phyloP scores from a whole-genome alignment of 1,284 basidiomycete species.

The Mixia osmundae region DNA sequence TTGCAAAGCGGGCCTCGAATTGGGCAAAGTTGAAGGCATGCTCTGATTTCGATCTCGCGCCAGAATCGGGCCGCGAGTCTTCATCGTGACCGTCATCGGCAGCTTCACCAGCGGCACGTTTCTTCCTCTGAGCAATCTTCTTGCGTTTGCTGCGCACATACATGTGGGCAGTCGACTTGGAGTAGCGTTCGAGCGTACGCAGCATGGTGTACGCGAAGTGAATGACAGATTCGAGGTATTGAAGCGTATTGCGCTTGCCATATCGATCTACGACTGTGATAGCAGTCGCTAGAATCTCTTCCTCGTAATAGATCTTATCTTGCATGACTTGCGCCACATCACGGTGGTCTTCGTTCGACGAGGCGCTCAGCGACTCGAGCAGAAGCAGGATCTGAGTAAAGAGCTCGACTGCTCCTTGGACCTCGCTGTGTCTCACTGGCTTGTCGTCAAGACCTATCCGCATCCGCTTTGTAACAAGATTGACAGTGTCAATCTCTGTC shows the following conservation, averaged over 20 bases:
- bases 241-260: conserved; percentile 44
- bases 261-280: conserved; percentile 42
- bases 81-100: conserved; percentile 29
- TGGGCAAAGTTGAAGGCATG: conserved; percentile 70
- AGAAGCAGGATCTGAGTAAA: conserved; percentile 37
- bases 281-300: conserved; percentile 66
- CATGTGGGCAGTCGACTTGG: conserved; percentile 43
- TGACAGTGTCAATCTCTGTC: conserved; percentile 57
- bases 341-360: conserved; percentile 33
- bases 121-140: conserved; percentile 30
- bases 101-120: conserved; percentile 5
- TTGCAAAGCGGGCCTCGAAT: conserved; percentile 70
- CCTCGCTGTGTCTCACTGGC: conserved; percentile 76
- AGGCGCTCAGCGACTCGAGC: conserved; percentile 38
- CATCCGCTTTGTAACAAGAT: conserved; percentile 74
- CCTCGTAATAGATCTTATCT: conserved; percentile 76
- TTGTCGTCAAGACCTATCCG: conserved; percentile 65
- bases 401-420: conserved; percentile 81
- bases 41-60: conserved; percentile 48
- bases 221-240: conserved; percentile 63
- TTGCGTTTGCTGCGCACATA: conserved; percentile 50
- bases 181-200: conserved; percentile 64
- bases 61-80: conserved; percentile 26
- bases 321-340: conserved; percentile 58
- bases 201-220: conserved; percentile 57